These are phyloP conservation scores for Phytophthora citrophthora DNA, from an alignment of 352 stramenopile species.

Conservation along the genomic window DNA sequence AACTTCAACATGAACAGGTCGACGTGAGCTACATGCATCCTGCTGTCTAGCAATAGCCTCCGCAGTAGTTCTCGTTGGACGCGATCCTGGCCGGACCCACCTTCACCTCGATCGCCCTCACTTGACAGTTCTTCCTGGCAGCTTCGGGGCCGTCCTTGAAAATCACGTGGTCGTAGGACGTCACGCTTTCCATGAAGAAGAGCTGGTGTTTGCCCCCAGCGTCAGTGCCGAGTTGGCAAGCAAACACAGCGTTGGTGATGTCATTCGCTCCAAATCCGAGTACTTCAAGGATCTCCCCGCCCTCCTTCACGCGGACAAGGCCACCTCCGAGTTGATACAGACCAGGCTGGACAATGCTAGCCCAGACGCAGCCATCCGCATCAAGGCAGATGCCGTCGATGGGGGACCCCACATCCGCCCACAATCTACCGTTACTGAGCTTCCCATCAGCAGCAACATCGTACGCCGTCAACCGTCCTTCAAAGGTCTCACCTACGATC, in stretches of 20 bases:
- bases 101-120: slow-evolving; percentile 50
- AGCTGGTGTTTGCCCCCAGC: slow-evolving; percentile 46
- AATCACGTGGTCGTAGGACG: slow-evolving; percentile 44
- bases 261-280: slow-evolving; percentile 59
- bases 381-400: slow-evolving; percentile 64
- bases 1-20: slow-evolving; percentile 21
- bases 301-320: slow-evolving; percentile 53
- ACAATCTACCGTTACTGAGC: slow-evolving; percentile 53
- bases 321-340: slow-evolving; percentile 48
- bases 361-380: slow-evolving; percentile 66
- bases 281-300: slow-evolving; percentile 51
- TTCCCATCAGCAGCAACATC: slow-evolving; percentile 50
- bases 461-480: slow-evolving; percentile 49
- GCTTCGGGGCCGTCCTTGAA: slow-evolving; percentile 39
- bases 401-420: slow-evolving; percentile 50
- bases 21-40: slow-evolving; percentile 14
- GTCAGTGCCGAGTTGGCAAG: slow-evolving; percentile 60
- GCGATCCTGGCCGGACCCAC: slow-evolving; percentile 48
- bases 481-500: slow-evolving; percentile 67
- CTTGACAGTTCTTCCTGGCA: slow-evolving; percentile 38
- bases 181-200: slow-evolving; percentile 56
- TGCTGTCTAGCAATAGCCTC: slow-evolving; percentile 51
- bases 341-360: slow-evolving; percentile 47
- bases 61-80: slow-evolving; percentile 49
- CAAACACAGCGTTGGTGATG: slow-evolving; percentile 50